Conservation (phyloP, 2,329 filamentous ascomycete genomes). For the Niveomyces coronatus region DNA sequence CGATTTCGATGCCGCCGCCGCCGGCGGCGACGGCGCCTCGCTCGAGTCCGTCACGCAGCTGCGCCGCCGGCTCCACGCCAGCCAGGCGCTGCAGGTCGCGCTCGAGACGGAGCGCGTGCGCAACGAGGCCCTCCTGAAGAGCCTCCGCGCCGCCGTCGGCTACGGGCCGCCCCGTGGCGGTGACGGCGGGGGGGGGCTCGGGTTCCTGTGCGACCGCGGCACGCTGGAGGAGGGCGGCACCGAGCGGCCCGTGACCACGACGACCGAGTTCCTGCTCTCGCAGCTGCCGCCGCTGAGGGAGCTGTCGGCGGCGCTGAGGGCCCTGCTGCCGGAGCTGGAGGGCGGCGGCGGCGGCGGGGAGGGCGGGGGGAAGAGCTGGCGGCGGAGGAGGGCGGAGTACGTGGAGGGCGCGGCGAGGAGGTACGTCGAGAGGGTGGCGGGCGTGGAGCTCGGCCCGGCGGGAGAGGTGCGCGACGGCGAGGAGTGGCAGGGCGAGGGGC, state of each 20-base stretch:
- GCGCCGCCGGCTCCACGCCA: conserved; percentile 65
- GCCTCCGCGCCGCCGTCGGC: conserved; percentile 42
- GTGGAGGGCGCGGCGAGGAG: conserved; percentile 70
- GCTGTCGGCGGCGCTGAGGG: conserved; percentile 49
- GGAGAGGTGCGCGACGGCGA: conserved; percentile 55
- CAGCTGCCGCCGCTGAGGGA: conserved; percentile 72
- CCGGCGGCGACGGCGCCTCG: conserved; percentile 31
- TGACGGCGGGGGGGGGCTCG: too few species aligned
- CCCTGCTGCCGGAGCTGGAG: conserved; percentile 54
- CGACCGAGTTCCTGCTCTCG: conserved; percentile 66
- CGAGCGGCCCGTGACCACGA: conserved; percentile 53
- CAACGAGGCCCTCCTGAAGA: conserved; percentile 60
- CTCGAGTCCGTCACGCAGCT: conserved; percentile 61
- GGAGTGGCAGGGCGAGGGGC: conserved; percentile 50
- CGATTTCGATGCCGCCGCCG: conserved; percentile 28
- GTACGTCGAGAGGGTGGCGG: conserved; percentile 61
- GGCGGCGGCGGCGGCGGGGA: conserved; percentile 21
- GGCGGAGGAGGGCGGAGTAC: conserved; percentile 66
- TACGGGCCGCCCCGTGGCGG: conserved; percentile 15
- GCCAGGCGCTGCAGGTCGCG: conserved; percentile 60
- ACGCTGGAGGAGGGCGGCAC: conserved; percentile 40
- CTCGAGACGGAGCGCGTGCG: conserved; percentile 59
- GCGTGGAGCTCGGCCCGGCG: conserved; percentile 51
- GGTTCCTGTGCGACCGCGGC: conserved; percentile 47
- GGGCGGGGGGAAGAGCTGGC: conserved; percentile 42